These are phyloP conservation scores for Lathyrus oleraceus DNA, from an alignment of 306 rosid genomes.

Conservation along the genomic window DNA sequence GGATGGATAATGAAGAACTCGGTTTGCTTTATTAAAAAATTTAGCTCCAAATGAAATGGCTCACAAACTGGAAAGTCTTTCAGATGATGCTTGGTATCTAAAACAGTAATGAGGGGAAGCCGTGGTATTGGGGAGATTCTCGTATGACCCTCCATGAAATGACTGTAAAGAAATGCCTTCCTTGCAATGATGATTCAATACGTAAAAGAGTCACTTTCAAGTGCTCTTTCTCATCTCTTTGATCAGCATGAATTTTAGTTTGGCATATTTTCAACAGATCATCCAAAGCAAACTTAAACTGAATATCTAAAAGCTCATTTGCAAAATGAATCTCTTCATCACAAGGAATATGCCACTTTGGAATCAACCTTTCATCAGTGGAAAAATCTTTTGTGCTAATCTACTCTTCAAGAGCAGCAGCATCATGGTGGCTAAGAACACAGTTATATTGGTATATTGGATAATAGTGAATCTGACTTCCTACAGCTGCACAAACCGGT, in stretches of 20 bases:
- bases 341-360: constrained; percentile 94
- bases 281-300: constrained; percentile 89
- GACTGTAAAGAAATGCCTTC: too few species aligned
- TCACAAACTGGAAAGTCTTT: constrained; percentile 85
- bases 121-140: constrained; percentile 86
- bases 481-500: too few species aligned
- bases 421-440: constrained; percentile 67
- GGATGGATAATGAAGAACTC: too few species aligned
- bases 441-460: constrained; percentile 93
- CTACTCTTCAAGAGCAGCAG: constrained; percentile 91
- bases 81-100: constrained; percentile 78
- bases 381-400: constrained; percentile 78
- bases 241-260: constrained; percentile 73
- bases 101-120: constrained; percentile 77
- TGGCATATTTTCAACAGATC: constrained; percentile 81
- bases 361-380: constrained; percentile 50
- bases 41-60: too few species aligned
- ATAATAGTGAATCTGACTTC: constrained; percentile 91
- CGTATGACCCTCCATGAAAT: constrained; percentile 95
- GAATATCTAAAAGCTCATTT: constrained; percentile 88
- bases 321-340: constrained; percentile 84
- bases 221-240: constrained; percentile 97
- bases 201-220: constrained; percentile 98
- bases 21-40: too few species aligned
- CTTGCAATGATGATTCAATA: constrained; percentile 91